Evolutionary conservation across 2,329 filamentous ascomycete genomes (phyloP).

Genomic region (Lomentospora prolificans): DNA sequence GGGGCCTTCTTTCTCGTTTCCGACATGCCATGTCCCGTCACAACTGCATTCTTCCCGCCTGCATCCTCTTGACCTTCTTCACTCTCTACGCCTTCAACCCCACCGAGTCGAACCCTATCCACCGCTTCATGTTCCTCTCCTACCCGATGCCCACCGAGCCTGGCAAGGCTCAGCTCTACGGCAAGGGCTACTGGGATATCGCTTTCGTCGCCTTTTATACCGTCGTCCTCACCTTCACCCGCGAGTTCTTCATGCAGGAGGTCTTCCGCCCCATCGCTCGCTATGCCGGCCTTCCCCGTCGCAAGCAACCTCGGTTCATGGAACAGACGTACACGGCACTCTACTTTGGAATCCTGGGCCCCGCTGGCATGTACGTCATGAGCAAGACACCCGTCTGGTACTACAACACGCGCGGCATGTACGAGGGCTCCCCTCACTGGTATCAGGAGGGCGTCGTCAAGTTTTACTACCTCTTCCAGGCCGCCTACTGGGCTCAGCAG

Average conservation of each 20-base stretch:
- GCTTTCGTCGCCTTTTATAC: constrained; percentile 86
- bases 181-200: constrained; percentile 79
- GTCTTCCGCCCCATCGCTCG: constrained; percentile 68
- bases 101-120: constrained; percentile 64
- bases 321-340: constrained; percentile 91
- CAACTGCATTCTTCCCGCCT: constrained; percentile 56
- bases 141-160: constrained; percentile 57
- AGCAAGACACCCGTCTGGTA: constrained; percentile 87
- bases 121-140: constrained; percentile 80
- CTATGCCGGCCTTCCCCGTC: constrained; percentile 58
- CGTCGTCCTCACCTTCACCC: constrained; percentile 81
- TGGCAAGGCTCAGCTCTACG: constrained; percentile 57
- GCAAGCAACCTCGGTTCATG: constrained; percentile 87
- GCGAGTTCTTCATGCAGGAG: constrained; percentile 93
- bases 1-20: constrained; percentile 34
- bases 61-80: constrained; percentile 55
- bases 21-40: constrained; percentile 50
- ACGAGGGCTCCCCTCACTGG: constrained; percentile 75
- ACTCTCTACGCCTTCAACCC: constrained; percentile 67
- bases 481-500: constrained; percentile 92
- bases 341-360: constrained; percentile 77
- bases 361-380: constrained; percentile 85
- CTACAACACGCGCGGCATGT: constrained; percentile 87
- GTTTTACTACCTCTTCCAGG: constrained; percentile 91
- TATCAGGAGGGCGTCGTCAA: constrained; percentile 77